Evolutionary conservation across 805 yeast species (phyloP), one percentile per base, ranked within the genome.

Genomic region (Sungouiella blattae): DNA sequence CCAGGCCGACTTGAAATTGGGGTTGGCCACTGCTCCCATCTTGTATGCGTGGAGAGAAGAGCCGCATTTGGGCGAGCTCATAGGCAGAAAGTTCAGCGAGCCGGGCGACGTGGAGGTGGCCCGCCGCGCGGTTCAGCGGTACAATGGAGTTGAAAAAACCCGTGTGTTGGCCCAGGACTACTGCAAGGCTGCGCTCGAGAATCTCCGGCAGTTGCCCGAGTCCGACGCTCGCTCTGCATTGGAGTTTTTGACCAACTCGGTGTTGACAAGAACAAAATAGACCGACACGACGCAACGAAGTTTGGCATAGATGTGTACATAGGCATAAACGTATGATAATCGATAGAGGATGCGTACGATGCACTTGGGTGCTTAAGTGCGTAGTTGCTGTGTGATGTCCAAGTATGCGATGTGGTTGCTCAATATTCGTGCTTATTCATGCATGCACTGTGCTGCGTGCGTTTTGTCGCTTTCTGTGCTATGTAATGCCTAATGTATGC

Each of bases 1-100:
- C 6, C 95, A 93, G 49, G 97, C 96, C 4, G 98, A 93, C 63
- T 71, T 93, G 49, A 79, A 89, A 58, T 69, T 93, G 28, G 98
- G 98, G 0, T 73, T 93, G 49, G 98, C 98, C 1, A 93, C 98
- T 0, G 98, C 97, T 0, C 98, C 98, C 1, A 88, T 91, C 3
- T 66, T 93, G 36, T 93, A 74, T 61, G 98, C 98, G 1, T 93
- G 98, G 98, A 80, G 77, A 52, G 77, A 83, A 51, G 79, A 77
- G 50, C 95, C 96, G 0, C 83, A 81, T 39, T 69, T 93, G 31
- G 98, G 97, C 3, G 80, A 77, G 24, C 61, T 91, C 51, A 88
- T 93, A 49, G 78, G 78, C 16, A 76, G 98, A 40, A 87, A 91
- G 59, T 93, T 93, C 60, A 70, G 74, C 30, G 64, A 77, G 38